These are phyloP conservation scores for Capsicum pubescens DNA, from an alignment of 257 asterid species.

Conservation along the genomic window DNA sequence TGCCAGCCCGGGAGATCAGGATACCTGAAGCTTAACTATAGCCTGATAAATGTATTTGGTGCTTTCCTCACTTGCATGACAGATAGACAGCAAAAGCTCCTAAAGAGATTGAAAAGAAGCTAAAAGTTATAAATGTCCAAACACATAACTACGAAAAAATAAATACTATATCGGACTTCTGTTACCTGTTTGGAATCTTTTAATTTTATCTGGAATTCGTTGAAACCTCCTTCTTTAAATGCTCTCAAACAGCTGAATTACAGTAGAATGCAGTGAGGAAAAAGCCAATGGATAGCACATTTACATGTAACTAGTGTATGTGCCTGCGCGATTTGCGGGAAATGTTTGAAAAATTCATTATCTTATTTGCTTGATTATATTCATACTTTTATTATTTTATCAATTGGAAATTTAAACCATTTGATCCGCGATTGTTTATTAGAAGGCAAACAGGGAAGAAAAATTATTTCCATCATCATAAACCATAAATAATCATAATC, in stretches of 20 bases:
- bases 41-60: constrained; percentile 82
- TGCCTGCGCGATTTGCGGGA: too few relatives aligned
- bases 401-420: too few relatives aligned
- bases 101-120: constrained; percentile 41
- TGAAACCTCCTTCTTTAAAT: constrained; percentile 75
- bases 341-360: too few relatives aligned
- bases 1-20: constrained; percentile 33
- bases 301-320: neutral
- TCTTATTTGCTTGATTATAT: too few relatives aligned
- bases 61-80: constrained; percentile 90
- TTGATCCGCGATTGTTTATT: too few relatives aligned
- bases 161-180: neutral
- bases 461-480: too few relatives aligned
- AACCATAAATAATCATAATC: too few relatives aligned
- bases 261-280: constrained; percentile 35
- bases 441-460: too few relatives aligned
- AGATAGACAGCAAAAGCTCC: constrained; percentile 89
- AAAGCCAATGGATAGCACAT: neutral
- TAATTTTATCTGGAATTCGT: constrained; percentile 68
- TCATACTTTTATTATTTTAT: too few relatives aligned
- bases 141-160: constrained; percentile 12
- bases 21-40: constrained; percentile 90
- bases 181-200: constrained; percentile 79
- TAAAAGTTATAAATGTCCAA: constrained; percentile 9
- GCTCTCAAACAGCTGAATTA: constrained; percentile 83